Evolutionary conservation across 441 rosid genomes (phyloP).

Genomic region (Raphanus hybrid): DNA sequence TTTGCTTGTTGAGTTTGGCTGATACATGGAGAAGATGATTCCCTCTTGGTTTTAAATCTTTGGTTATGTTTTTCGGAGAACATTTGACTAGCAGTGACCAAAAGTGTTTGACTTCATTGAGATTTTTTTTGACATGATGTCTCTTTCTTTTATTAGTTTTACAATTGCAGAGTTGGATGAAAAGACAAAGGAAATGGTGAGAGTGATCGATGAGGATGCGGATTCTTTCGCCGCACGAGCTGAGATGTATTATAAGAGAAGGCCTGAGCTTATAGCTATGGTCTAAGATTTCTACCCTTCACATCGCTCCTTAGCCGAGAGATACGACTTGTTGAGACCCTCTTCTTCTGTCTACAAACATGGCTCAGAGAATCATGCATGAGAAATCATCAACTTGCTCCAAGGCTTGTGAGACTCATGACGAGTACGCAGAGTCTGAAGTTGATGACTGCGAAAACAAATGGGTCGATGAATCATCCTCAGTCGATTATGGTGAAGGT

Average conservation of each 20-base stretch:
- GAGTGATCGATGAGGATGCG: slow-evolving; percentile 55
- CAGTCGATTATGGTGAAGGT: background rate
- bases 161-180: slow-evolving; percentile 49
- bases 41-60: too few relatives aligned
- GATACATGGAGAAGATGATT: too few relatives aligned
- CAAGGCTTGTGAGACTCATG: slow-evolving; percentile 38
- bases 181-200: slow-evolving; percentile 46
- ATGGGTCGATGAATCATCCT: slow-evolving; percentile 21
- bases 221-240: slow-evolving; percentile 60
- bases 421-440: slow-evolving; percentile 67
- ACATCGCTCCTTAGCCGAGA: slow-evolving; percentile 53
- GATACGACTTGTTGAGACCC: slow-evolving; percentile 53
- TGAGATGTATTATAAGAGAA: slow-evolving; percentile 54
- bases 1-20: too few relatives aligned
- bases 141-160: background rate
- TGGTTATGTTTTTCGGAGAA: background rate
- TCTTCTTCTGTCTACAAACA: slow-evolving; percentile 51
- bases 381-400: slow-evolving; percentile 42
- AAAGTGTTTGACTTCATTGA: background rate
- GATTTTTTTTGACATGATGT: slow-evolving; percentile 8
- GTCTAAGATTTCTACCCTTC: slow-evolving; percentile 50
- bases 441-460: slow-evolving; percentile 61
- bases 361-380: slow-evolving; percentile 54
- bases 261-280: slow-evolving; percentile 56
- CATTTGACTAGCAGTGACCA: too few relatives aligned